Base-by-base conservation (phyloP, 208 protist genomes). In the Trichomonas tenax region DNA sequence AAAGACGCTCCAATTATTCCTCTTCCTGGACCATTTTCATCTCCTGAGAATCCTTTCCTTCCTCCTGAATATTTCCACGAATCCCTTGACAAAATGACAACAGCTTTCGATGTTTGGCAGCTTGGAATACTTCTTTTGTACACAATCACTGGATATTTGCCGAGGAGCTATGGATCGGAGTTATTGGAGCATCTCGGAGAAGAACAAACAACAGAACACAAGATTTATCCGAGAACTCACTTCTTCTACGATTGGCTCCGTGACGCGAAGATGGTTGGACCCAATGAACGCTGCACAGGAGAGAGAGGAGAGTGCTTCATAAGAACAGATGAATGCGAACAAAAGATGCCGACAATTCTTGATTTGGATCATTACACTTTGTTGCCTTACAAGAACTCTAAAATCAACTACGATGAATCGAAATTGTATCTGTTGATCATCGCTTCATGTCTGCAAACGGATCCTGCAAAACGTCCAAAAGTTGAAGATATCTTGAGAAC, bases 211-310 rank as follows among this genome's bases (percentile, higher is more conserved):
- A 36, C 11, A 48, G 14, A 46, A 44, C 4, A 46, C 38, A 46
- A 46, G 15, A 89, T 46, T 89, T 89, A 89, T 89, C 82, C 82
- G 46, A 89, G 38, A 31, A 40, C 38, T 46, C 34, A 44, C 23
- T 89, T 89, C 40, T 89, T 89, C 38, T 89, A 89, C 46, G 82
- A 89, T 89, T 89, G 82, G 82, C 82, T 89, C 0, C 45, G 40
- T 46, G 82, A 89, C 46, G 82, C 82, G 6, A 34, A 34, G 31
- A n/a, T 89, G 34, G 82, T 89, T 26, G 40, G 14, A 46, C 14
- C 14, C 10, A 89, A 44, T 44, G 82, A 89, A 26, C 0, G 82
- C 3, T 44, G 38, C 38, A 89, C 38, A 44, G 82, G 82, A 44
- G 82, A 89, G 23, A 34, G 82, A 44, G 82, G 82, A 26, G 82